These are phyloP conservation scores for Trichoderma harzianum DNA, from an alignment of 2,329 filamentous ascomycete species.

Conservation along the genomic window DNA sequence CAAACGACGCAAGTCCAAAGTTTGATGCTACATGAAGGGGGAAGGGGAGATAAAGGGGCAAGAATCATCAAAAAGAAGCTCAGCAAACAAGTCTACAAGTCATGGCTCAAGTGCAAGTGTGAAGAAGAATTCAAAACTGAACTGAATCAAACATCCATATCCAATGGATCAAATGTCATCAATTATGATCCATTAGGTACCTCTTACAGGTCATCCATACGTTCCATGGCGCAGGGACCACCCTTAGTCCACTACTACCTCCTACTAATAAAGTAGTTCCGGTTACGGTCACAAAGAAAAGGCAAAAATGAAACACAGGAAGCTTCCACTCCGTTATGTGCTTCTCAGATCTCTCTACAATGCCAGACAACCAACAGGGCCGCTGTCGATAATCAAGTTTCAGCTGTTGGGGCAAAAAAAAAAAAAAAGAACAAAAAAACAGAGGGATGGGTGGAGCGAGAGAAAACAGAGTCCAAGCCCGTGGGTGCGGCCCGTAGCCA, in stretches of 20 bases:
- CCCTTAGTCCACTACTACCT: background rate
- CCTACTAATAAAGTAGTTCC: background rate
- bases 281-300: background rate
- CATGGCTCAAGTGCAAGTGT: background rate
- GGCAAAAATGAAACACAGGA: background rate
- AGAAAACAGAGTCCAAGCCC: background rate
- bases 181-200: background rate
- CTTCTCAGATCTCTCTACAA: background rate
- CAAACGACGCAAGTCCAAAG: constrained; percentile 13
- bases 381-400: constrained; percentile 1
- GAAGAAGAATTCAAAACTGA: background rate
- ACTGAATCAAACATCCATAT: background rate
- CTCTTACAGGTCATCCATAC: background rate
- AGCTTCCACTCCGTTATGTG: background rate
- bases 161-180: background rate
- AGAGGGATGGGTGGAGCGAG: background rate
- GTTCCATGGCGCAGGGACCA: background rate
- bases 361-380: background rate
- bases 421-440: background rate
- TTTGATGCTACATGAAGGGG: background rate
- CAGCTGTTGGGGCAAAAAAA: constrained; percentile 7
- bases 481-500: background rate
- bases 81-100: background rate
- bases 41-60: background rate
- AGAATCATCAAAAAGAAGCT: background rate